Evolutionary conservation across 805 yeast genomes (phyloP).

Genomic region (Torulaspora microellipsoides): DNA sequence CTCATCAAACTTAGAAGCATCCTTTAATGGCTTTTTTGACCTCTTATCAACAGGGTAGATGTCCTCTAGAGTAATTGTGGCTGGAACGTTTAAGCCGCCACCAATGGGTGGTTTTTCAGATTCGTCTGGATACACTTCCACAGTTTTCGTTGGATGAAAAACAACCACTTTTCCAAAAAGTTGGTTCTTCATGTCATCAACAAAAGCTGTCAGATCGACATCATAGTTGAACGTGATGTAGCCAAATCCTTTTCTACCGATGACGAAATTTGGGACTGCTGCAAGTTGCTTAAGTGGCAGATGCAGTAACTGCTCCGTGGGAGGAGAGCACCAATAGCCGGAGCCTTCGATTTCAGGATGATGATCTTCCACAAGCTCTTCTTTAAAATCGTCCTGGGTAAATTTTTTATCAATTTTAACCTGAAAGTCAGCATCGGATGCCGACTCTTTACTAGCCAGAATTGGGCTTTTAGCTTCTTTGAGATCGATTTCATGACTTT

Average conservation of each 20-base stretch:
- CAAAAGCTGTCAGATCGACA: constrained; percentile 60
- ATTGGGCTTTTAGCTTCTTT: background rate
- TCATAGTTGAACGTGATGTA: constrained; percentile 61
- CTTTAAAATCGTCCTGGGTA: background rate
- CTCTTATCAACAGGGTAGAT: constrained; percentile 45
- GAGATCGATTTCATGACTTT: background rate
- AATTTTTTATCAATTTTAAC: background rate
- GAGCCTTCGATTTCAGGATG: constrained; percentile 5
- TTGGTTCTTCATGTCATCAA: constrained; percentile 34
- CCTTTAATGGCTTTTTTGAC: constrained; percentile 25
- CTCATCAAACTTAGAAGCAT: constrained; percentile 38
- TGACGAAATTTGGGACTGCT: constrained; percentile 56
- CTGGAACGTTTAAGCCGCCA: constrained; percentile 69
- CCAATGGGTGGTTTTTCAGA: constrained; percentile 56
- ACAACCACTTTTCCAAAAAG: constrained; percentile 42
- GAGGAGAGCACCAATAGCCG: constrained; percentile 73
- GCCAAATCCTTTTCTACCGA: constrained; percentile 66
- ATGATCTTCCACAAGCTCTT: background rate
- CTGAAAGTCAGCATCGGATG: background rate
- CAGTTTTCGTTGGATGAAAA: constrained; percentile 45
- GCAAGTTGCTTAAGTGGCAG: constrained; percentile 46
- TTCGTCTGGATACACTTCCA: constrained; percentile 61
- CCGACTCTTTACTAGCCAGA: background rate
- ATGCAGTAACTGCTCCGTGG: constrained; percentile 44
- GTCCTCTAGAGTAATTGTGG: constrained; percentile 62